A percentile compares a stretch with the other conserved stretches of the same genome.
phyloP scores from a whole-genome alignment of 2,329 filamentous ascomycete genomes.

The Corinectria fuckeliana region DNA sequence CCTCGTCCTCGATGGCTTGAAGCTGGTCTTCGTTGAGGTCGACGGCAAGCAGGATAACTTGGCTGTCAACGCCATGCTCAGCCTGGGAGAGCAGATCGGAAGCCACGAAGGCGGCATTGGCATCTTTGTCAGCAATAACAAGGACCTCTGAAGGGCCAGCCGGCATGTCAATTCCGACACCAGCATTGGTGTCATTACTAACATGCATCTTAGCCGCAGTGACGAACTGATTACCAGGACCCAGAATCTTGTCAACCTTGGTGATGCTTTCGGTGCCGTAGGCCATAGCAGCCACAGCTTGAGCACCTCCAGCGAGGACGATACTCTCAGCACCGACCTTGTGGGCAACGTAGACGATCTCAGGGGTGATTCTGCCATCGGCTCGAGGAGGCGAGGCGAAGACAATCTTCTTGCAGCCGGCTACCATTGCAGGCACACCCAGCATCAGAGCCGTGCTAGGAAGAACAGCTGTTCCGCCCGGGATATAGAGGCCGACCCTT shows the following conservation, averaged over 20 bases:
- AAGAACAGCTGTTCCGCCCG: conserved; percentile 94
- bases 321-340: conserved; percentile 97
- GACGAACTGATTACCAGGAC: conserved; percentile 97
- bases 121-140: conserved; percentile 87
- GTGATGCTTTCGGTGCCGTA: conserved; percentile 94
- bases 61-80: conserved; percentile 94
- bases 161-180: conserved; percentile 97
- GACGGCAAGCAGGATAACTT: conserved; percentile 90
- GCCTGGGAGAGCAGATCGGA: conserved; percentile 94
- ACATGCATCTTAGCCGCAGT: conserved; percentile 99
- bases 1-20: conserved; percentile 85
- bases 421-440: conserved; percentile 96
- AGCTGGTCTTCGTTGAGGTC: conserved; percentile 77
- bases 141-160: conserved; percentile 95
- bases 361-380: conserved; percentile 90
- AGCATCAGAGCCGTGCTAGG: conserved; percentile 98
- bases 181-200: conserved; percentile 94
- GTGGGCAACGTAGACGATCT: conserved; percentile 97
- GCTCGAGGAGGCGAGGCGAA: conserved; percentile 88
- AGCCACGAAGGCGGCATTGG: conserved; percentile 93
- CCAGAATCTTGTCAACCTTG: conserved; percentile 99
- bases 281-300: conserved; percentile 94
- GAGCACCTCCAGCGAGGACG: conserved; percentile 91
- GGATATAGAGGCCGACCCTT: conserved; percentile 94
- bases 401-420: conserved; percentile 93